Percentiles rank a stretch among this genome's conserved stretches.
These are phyloP conservation scores for Geosiphon pyriformis DNA, from an alignment of 192 early-diverging fungal genomes.

Conservation along the genomic window DNA sequence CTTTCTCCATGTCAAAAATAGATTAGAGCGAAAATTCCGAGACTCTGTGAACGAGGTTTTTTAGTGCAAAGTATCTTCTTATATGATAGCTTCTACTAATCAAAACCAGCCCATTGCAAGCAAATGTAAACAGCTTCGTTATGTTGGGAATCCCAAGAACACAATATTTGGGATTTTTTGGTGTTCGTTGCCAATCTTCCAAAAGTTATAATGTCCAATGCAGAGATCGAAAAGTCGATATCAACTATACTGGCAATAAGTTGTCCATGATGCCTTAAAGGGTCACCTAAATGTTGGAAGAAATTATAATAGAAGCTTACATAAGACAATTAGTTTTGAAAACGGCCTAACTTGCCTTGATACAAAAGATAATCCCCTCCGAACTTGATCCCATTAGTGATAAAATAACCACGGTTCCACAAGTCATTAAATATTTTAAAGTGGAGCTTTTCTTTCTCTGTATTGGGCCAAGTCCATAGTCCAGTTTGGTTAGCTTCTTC, in stretches of 20 bases:
- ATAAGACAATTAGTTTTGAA: no score
- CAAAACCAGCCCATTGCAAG: conserved; percentile 20
- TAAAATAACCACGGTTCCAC: conserved; percentile 58
- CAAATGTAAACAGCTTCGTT: conserved; percentile 14
- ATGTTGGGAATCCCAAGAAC: conserved; percentile 12
- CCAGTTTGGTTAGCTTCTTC: conserved; percentile 10
- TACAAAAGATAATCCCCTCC: conserved; percentile 86
- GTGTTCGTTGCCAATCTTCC: conserved; percentile 11
- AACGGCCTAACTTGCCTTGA: conserved; percentile 4
- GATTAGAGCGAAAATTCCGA: conserved; percentile 19
- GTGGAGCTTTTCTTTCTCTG: conserved; percentile 30
- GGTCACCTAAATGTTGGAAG: conserved; percentile 5
- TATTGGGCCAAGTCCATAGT: conserved; percentile 39
- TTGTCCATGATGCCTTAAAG: conserved; percentile 17
- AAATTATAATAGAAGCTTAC: neutral
- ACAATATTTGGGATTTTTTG: conserved; percentile 20
- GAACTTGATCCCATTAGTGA: conserved; percentile 75
- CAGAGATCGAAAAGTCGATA: neutral
- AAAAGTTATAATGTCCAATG: conserved; percentile 23
- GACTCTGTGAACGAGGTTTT: no score
- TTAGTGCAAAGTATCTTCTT: no score
- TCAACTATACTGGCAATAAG: conserved; percentile 8
- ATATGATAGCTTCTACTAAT: no score
- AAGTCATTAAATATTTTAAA: conserved; percentile 57
- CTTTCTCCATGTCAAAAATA: conserved; percentile 33